Percentiles rank a stretch among this genome's conserved stretches.
Evolutionary conservation across 2,329 filamentous ascomycete genomes (phyloP).

Genomic region (Talaromyces sp.): DNA sequence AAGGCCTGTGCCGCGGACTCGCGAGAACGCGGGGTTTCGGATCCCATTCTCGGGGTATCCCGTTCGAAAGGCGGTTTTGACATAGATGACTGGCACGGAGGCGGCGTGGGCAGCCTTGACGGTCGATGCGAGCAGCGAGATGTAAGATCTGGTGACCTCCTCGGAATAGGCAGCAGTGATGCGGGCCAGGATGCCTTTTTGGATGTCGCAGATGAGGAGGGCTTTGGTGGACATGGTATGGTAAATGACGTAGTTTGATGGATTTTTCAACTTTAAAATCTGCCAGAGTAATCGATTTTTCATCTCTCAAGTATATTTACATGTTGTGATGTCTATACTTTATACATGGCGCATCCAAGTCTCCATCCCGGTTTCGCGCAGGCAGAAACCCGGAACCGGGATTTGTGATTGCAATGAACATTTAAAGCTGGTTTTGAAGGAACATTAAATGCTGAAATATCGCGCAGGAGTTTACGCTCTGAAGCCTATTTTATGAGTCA

Average conservation of each 20-base stretch:
- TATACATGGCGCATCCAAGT: background rate
- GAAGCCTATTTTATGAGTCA: background rate
- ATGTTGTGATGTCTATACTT: background rate
- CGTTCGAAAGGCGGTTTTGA: constrained; percentile 3
- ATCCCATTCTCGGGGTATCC: background rate
- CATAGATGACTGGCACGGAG: constrained; percentile 1
- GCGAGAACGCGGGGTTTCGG: constrained; percentile 1
- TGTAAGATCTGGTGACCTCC: background rate
- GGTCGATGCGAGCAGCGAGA: constrained; percentile 14
- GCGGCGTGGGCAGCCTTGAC: background rate
- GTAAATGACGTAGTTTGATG: too few species aligned
- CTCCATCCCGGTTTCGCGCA: background rate
- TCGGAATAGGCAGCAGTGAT: background rate
- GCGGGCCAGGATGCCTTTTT: background rate
- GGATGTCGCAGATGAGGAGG: background rate
- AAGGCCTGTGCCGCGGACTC: background rate
- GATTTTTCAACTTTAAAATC: too few species aligned
- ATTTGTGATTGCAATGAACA: background rate
- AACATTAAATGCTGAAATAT: background rate
- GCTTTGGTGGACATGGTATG: background rate
- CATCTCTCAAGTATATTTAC: too few species aligned
- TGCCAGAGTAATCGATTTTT: too few species aligned
- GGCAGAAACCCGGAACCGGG: background rate
- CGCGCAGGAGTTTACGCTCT: background rate
- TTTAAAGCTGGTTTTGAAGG: too few species aligned